Conservation (phyloP, 1,284 basidiomycete species). For the Microbotryum saponariae region DNA sequence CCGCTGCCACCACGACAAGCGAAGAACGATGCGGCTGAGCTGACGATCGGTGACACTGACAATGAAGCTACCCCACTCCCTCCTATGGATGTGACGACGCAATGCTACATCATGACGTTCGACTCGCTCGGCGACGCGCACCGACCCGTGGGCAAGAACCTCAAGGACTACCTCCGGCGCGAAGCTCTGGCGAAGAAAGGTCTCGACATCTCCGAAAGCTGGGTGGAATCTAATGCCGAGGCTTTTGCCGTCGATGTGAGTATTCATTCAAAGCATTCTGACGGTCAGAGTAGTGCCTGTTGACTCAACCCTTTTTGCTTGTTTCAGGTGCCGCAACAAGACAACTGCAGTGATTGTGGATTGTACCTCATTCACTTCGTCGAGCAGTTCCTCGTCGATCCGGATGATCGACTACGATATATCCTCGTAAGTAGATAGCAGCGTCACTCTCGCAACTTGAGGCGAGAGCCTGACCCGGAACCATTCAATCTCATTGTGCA, state of each 20-base stretch:
- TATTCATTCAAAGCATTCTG: not conserved
- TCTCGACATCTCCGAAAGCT: constrained; percentile 35
- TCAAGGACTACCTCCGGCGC: constrained; percentile 60
- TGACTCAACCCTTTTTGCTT: too few relatives aligned
- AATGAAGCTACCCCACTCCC: not conserved
- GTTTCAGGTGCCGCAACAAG: constrained; percentile 63
- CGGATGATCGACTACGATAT: constrained; percentile 44
- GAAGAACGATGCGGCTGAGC: not conserved
- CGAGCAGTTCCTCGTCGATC: constrained; percentile 58
- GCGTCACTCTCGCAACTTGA: too few relatives aligned
- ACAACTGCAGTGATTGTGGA: constrained; percentile 79
- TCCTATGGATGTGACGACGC: constrained; percentile 37
- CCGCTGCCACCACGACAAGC: not conserved
- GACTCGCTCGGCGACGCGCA: constrained; percentile 77
- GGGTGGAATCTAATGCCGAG: not conserved
- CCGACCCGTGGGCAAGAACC: constrained; percentile 53
- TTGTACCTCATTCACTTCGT: constrained; percentile 72
- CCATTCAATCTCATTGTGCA: not conserved
- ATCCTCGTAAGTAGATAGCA: constrained; percentile 39
- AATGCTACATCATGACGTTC: constrained; percentile 71
- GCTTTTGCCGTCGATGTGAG: constrained; percentile 2
- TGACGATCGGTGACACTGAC: not conserved
- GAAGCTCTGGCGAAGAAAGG: constrained; percentile 74
- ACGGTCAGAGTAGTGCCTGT: too few relatives aligned
- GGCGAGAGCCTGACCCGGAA: not conserved